Base-by-base conservation (phyloP, 148 eudicot genomes). In the Amaranthus palmeri region DNA sequence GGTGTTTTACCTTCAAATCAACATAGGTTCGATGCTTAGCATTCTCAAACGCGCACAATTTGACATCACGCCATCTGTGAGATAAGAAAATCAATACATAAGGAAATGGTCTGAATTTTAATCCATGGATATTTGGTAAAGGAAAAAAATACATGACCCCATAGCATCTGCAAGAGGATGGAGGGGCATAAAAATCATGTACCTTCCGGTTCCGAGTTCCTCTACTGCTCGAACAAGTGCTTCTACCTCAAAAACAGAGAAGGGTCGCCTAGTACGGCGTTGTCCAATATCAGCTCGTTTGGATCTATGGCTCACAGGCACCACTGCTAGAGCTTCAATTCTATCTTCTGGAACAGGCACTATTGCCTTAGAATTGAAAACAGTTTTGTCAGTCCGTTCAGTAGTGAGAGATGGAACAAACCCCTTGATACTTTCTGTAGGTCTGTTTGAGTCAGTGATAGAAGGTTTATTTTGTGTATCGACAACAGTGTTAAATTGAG, bases 171-270 rank as follows among this genome's bases (percentile, higher is more conserved):
- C 48, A 6, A 14, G 41, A 57, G 73, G 10, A 18, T 3, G 40
- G 57, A 46, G n/a, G 54, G 54, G 65, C n/a, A 60, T 10, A 53
- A 42, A 25, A 44, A 54, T 62, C 53, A 51, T 45, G 60, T 65
- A 96, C 99, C 97, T 96, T 83, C 99, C 99, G 56, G 99, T 96
- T 77, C 99, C 99, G n/a, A 96, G 97, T 82, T 77, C 84, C 78
- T 92, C 99, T 55, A 96, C 99, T 68, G 97, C 99, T 66, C 80
- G 89, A 81, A 96, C 99, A 17, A 96, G 87, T 43, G 97, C 96
- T 80, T 96, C 99, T 14, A 96, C 99, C 81, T 96, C 99, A 17
- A 85, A 59, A 17, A 96, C 97, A 63, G 99, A 88, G 81, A 96
- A 96, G 0, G 99, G 99, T 69, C 99, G 85, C 82, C 99, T 83